Percentiles rank a stretch among this genome's conserved stretches.
Evolutionary conservation across 2,329 filamentous ascomycete species (phyloP).

Genomic region (Cercospora sesami): DNA sequence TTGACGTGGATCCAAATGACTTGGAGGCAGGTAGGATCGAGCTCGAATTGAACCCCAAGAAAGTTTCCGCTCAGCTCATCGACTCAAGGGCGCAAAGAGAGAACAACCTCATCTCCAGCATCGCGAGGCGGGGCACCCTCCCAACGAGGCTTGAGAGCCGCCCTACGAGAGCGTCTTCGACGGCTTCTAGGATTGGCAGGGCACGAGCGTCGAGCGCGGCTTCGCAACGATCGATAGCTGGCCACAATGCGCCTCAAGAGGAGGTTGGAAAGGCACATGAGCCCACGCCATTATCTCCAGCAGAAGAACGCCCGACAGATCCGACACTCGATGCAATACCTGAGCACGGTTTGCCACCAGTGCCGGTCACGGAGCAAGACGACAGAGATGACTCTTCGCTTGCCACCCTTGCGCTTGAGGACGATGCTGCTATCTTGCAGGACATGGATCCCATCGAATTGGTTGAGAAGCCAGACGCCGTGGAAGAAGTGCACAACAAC

Average conservation of each 20-base stretch:
- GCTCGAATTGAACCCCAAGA: conserved; percentile 41
- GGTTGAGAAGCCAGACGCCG: conserved; percentile 39
- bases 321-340: conserved; percentile 19
- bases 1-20: conserved; percentile 47
- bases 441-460: conserved; percentile 46
- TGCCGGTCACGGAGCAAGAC: conserved; percentile 2
- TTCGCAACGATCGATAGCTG: conserved; percentile 27
- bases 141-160: conserved; percentile 20
- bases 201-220: conserved; percentile 17
- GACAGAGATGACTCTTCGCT: conserved; percentile 25
- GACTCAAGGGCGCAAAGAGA: conserved; percentile 46
- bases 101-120: conserved; percentile 29
- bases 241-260: conserved; percentile 35
- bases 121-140: conserved; percentile 28
- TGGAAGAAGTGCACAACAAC: conserved; percentile 52
- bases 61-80: conserved; percentile 49
- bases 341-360: conserved; percentile 18
- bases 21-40: conserved; percentile 47
- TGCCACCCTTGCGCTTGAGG: conserved; percentile 38
- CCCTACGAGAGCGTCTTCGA: conserved; percentile 29
- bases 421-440: conserved; percentile 43
- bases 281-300: not conserved
- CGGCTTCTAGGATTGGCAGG: conserved; percentile 27
- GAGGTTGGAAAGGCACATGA: conserved; percentile 16
- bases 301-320: not conserved